phyloP scores from a whole-genome alignment of 371 early-diverging fungal species.

The Syncephalastrum monosporum region DNA sequence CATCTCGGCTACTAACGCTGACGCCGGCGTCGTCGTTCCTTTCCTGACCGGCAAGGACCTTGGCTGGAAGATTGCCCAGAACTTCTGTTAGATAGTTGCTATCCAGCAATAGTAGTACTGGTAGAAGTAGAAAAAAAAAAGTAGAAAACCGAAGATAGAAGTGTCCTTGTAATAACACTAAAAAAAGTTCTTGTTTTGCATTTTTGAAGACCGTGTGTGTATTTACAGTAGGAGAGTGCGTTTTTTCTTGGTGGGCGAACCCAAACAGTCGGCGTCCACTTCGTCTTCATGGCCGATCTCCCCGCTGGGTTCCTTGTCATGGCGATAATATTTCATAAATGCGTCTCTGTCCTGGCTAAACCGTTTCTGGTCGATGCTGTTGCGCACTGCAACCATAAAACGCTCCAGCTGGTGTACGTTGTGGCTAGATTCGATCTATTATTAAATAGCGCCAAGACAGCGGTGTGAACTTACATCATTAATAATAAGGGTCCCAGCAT shows the following conservation, averaged over 20 bases:
- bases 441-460: constrained; percentile 1
- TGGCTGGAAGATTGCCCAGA: constrained; percentile 64
- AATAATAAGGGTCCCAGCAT: constrained; percentile 78
- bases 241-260: constrained; percentile 42
- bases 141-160: background rate
- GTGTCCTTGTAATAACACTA: background rate
- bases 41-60: constrained; percentile 80
- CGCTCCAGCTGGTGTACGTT: constrained; percentile 63
- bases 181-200: constrained; percentile 3
- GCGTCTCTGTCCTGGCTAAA: constrained; percentile 46
- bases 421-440: constrained; percentile 44
- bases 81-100: constrained; percentile 29
- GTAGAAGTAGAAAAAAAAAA: constrained; percentile 1
- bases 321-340: constrained; percentile 49
- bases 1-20: constrained; percentile 47
- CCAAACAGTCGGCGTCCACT: constrained; percentile 38
- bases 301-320: constrained; percentile 29
- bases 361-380: constrained; percentile 51
- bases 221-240: constrained; percentile 33
- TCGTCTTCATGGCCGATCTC: constrained; percentile 37
- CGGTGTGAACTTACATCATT: constrained; percentile 52
- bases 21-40: constrained; percentile 78
- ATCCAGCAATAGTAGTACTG: background rate
- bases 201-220: constrained; percentile 13
- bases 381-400: constrained; percentile 64